Conservation (phyloP, 139 green algal genomes). For the Micractinium sp. region DNA sequence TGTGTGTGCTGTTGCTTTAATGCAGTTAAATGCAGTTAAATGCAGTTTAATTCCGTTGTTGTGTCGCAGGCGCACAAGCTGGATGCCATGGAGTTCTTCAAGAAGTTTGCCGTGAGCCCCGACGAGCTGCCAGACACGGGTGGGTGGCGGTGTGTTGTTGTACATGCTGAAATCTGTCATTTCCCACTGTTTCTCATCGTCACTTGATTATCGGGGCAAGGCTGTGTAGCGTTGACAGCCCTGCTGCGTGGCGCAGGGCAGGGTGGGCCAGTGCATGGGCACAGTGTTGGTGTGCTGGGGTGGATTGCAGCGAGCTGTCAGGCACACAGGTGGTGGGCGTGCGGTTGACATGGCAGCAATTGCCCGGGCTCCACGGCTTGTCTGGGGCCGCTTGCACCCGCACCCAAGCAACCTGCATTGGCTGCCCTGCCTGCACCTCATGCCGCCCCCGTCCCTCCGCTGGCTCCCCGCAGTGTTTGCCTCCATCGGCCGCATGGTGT, state of each 20-base stretch:
- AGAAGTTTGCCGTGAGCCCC: constrained; percentile 82
- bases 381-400: background rate
- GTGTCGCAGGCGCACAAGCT: constrained; percentile 75
- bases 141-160: no score
- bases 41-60: no score
- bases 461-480: constrained; percentile 43
- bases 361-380: background rate
- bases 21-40: no score
- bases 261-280: background rate
- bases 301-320: background rate
- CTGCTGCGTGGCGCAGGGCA: background rate
- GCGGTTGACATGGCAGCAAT: background rate
- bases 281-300: background rate
- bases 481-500: constrained; percentile 76
- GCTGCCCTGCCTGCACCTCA: constrained; percentile 34
- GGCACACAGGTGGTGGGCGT: no score
- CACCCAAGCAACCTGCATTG: constrained; percentile 48
- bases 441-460: background rate
- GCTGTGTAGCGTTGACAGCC: no score
- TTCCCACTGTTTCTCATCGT: no score
- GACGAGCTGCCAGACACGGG: constrained; percentile 86
- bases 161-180: no score
- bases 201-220: no score
- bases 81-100: constrained; percentile 92
- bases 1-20: background rate